Base-by-base conservation (phyloP, 78 protist species). In the Capsaspora owczarzaki region DNA sequence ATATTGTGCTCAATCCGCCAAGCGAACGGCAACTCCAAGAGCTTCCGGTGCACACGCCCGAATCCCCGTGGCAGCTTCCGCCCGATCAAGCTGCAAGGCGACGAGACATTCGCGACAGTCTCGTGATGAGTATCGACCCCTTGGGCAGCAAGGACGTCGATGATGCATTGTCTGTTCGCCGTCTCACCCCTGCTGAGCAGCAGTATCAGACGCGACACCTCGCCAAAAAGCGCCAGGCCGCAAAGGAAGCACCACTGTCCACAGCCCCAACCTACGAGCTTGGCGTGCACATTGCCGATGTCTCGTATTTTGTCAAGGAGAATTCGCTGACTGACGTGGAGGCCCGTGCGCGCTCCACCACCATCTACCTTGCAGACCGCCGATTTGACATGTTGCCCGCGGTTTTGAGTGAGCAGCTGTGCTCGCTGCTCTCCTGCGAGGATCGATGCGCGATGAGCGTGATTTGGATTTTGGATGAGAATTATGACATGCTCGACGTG, bases 241-340 rank as follows among this genome's bases (percentile, higher is more conserved):
- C n/a, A n/a, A n/a, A n/a, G n/a, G n/a, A n/a, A n/a, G n/a, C n/a
- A n/a, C n/a, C n/a, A n/a, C n/a, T n/a, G n/a, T n/a, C n/a, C n/a
- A n/a, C n/a, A n/a, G n/a, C n/a, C n/a, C n/a, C n/a, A n/a, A 60
- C 76, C 61, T 2, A 33, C 33, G 86, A 86, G 66, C 42, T 87
- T 5, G 97, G 95, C 35, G 96, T 96, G 49, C 97, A 94, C 75
- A 96, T 96, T 83, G 98, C 98, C 0, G 98, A 96, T 44, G 98
- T 96, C 12, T 76, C 93, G 46, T 84, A 90, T 61, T 96, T 93
- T 76, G 92, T 96, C 23, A 43, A 29, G 14, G 82, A 79, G 3
- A 79, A 72, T 5, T 77, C 88, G 1, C 86, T 83, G 38, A 49
- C 88, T 27, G 96, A 95, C 51, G 20, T 14, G 29, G 87, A 78